phyloP scores from a whole-genome alignment of 192 early-diverging fungal species.

The Entomortierella lignicola region DNA sequence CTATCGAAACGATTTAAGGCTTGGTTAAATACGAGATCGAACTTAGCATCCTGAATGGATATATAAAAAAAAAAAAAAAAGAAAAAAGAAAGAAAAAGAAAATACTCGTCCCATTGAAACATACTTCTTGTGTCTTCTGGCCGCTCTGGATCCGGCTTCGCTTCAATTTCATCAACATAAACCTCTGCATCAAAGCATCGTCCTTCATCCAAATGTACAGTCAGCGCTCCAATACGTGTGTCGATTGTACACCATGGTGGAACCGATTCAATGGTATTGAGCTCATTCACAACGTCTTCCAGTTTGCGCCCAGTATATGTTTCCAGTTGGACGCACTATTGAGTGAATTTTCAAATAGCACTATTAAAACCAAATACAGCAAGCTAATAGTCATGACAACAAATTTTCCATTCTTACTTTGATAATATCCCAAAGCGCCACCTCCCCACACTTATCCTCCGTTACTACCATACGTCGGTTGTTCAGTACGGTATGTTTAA shows the following conservation, averaged over 20 bases:
- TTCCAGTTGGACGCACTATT: constrained; percentile 67
- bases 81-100: too few species aligned
- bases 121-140: constrained; percentile 82
- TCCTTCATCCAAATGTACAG: constrained; percentile 87
- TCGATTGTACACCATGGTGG: constrained; percentile 95
- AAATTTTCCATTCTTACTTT: constrained; percentile 53
- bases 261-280: constrained; percentile 79
- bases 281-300: constrained; percentile 65
- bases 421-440: constrained; percentile 95
- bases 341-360: neutral
- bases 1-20: constrained; percentile 55
- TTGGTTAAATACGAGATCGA: constrained; percentile 7
- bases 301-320: constrained; percentile 64
- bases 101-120: neutral
- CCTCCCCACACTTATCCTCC: constrained; percentile 80
- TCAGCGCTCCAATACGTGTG: constrained; percentile 88
- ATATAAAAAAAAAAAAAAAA: too few species aligned
- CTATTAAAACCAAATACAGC: neutral
- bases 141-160: constrained; percentile 56
- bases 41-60: too few species aligned
- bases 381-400: neutral
- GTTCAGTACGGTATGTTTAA: constrained; percentile 78
- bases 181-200: constrained; percentile 90
- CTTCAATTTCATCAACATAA: constrained; percentile 84
- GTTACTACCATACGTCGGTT: constrained; percentile 90